Percentiles rank a stretch among this genome's conserved stretches.
These are phyloP conservation scores for Pythium dissimile DNA, from an alignment of 352 stramenopile genomes.

Conservation along the genomic window DNA sequence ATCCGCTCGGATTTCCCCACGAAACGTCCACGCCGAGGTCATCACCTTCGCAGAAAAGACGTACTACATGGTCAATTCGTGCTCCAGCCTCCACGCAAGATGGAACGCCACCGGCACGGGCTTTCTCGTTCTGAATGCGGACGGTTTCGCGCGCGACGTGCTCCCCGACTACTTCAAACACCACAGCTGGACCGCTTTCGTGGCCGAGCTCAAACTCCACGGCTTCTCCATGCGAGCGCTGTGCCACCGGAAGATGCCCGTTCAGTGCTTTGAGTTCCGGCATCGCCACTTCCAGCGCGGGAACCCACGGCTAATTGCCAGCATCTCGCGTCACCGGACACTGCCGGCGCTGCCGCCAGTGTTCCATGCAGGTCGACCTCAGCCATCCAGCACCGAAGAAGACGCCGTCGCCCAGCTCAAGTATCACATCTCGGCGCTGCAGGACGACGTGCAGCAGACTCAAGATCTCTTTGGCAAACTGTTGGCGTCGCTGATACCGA, in stretches of 20 bases:
- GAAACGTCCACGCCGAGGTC: too few species aligned
- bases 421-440: not conserved
- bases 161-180: not conserved
- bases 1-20: too few species aligned
- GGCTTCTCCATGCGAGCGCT: not conserved
- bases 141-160: not conserved
- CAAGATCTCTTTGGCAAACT: not conserved
- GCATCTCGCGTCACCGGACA: not conserved
- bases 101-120: not conserved
- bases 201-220: not conserved
- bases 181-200: not conserved
- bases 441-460: not conserved
- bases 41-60: not conserved
- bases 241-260: not conserved
- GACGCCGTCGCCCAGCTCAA: not conserved
- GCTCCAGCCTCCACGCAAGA: not conserved
- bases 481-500: not conserved
- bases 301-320: not conserved
- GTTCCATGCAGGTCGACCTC: too few species aligned
- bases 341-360: too few species aligned
- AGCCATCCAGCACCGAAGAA: too few species aligned
- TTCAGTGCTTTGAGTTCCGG: not conserved
- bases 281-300: not conserved
- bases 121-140: not conserved
- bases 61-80: not conserved